Evolutionary conservation across 768 basidiomycete species (phyloP).

Genomic region (Leccinum uliginosum): DNA sequence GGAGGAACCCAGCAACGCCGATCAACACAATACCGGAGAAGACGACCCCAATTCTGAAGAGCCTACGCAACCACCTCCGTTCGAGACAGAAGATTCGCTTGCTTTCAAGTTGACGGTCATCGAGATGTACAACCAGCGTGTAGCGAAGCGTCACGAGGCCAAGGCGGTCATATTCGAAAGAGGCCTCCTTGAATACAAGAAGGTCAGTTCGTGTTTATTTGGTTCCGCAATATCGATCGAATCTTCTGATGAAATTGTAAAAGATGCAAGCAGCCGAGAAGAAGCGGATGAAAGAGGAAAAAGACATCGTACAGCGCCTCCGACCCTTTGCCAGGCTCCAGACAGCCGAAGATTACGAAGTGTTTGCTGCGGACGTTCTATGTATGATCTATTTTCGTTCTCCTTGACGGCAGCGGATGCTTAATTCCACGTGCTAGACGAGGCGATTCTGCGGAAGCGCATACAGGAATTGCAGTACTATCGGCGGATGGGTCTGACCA

Average conservation of each 20-base stretch:
- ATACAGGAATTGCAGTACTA: slow-evolving; percentile 92
- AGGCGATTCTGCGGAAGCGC: slow-evolving; percentile 78
- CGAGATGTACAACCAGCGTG: slow-evolving; percentile 86
- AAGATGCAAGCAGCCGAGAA: slow-evolving; percentile 91
- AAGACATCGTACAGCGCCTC: slow-evolving; percentile 83
- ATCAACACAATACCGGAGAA: slow-evolving; percentile 39
- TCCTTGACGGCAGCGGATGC: neutral
- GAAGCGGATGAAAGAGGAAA: slow-evolving; percentile 86
- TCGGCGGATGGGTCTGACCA: slow-evolving; percentile 79
- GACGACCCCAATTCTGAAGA: slow-evolving; percentile 62
- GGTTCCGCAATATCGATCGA: no score
- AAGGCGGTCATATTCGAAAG: slow-evolving; percentile 92
- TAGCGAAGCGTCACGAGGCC: slow-evolving; percentile 78
- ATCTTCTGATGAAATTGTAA: slow-evolving; percentile 4
- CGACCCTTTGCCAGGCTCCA: slow-evolving; percentile 90
- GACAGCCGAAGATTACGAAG: slow-evolving; percentile 88
- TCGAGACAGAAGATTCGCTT: slow-evolving; percentile 81
- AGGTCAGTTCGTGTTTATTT: slow-evolving; percentile 48
- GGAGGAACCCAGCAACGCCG: slow-evolving; percentile 41
- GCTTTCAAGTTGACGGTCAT: slow-evolving; percentile 84
- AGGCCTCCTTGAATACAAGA: slow-evolving; percentile 89
- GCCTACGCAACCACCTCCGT: slow-evolving; percentile 65
- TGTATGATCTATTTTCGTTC: slow-evolving; percentile 54
- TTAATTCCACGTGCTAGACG: slow-evolving; percentile 50
- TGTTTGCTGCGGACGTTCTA: slow-evolving; percentile 80